Conservation (phyloP, 2,329 filamentous ascomycete species). For the Hypoxylon sp. region DNA sequence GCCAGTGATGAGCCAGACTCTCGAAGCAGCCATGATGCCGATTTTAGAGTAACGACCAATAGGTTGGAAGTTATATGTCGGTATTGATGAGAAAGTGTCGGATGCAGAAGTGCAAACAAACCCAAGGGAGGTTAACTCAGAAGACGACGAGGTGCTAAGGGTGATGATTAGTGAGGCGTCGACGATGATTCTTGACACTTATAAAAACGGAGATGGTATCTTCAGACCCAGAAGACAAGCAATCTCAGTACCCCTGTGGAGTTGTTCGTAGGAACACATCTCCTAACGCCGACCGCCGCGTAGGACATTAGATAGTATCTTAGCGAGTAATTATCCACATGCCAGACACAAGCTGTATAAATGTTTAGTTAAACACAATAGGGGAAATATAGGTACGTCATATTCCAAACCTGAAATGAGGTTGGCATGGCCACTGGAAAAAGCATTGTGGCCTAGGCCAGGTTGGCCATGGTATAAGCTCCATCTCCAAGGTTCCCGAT, state of each 20-base stretch:
- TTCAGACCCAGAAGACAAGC: background rate
- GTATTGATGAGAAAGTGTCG: background rate
- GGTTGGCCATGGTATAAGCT: background rate
- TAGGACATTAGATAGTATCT: background rate
- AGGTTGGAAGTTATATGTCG: background rate
- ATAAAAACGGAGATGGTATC: background rate
- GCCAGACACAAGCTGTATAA: no score
- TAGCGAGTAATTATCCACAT: background rate
- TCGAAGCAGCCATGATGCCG: constrained; percentile 25
- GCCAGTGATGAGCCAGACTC: constrained; percentile 66
- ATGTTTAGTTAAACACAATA: no score
- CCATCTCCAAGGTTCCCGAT: background rate
- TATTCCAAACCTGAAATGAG: background rate
- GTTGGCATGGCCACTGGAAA: background rate
- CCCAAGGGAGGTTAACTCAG: background rate
- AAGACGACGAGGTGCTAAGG: background rate
- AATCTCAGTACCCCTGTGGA: background rate
- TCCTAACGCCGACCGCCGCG: background rate
- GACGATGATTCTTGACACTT: background rate
- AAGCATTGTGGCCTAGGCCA: background rate
- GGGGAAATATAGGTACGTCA: no score
- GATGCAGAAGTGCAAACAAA: background rate
- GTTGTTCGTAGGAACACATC: background rate
- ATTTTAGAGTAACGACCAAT: background rate
- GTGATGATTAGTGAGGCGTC: background rate